Conservation (phyloP, 108 stramenopile species). For the Thalassiosira profunda region DNA sequence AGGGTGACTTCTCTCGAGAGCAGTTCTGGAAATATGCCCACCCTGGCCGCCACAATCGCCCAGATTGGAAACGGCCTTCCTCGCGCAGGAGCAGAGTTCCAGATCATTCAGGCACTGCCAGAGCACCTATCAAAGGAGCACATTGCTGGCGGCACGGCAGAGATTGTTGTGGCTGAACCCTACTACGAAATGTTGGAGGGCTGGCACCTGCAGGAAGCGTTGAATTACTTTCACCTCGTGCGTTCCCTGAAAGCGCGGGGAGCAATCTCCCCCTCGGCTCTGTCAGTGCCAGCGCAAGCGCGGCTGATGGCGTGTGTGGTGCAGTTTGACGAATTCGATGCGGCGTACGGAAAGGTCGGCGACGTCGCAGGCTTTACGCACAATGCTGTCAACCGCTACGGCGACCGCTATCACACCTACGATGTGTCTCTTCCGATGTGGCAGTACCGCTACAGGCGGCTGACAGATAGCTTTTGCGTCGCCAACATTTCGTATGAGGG, state of each 20-base stretch:
- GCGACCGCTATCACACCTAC: conserved; percentile 43
- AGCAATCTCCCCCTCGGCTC: conserved; percentile 39
- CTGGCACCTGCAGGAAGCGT: conserved; percentile 79
- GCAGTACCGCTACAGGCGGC: conserved; percentile 61
- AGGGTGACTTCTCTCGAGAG: conserved; percentile 74
- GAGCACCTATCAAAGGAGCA: conserved; percentile 47
- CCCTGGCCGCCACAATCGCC: conserved; percentile 64
- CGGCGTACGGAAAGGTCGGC: conserved; percentile 56
- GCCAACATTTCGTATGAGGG: conserved; percentile 59
- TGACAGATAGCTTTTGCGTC: conserved; percentile 53
- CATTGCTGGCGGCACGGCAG: conserved; percentile 42
- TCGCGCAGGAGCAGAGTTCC: conserved; percentile 18
- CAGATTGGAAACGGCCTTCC: conserved; percentile 72
- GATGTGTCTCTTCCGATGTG: conserved; percentile 64
- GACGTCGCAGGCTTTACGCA: conserved; percentile 68
- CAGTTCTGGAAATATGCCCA: conserved; percentile 45
- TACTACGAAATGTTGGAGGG: conserved; percentile 76
- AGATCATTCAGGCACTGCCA: conserved; percentile 51
- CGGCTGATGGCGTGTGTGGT: conserved; percentile 75
- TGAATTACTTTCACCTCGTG: conserved; percentile 74
- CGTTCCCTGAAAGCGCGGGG: conserved; percentile 47
- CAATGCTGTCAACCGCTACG: conserved; percentile 54
- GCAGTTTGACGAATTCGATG: conserved; percentile 49
- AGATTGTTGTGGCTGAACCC: conserved; percentile 81
- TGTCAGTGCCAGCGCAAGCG: conserved; percentile 57